Base-by-base conservation (phyloP, 1,139 yeast genomes). In the Suhomyces maxii region DNA sequence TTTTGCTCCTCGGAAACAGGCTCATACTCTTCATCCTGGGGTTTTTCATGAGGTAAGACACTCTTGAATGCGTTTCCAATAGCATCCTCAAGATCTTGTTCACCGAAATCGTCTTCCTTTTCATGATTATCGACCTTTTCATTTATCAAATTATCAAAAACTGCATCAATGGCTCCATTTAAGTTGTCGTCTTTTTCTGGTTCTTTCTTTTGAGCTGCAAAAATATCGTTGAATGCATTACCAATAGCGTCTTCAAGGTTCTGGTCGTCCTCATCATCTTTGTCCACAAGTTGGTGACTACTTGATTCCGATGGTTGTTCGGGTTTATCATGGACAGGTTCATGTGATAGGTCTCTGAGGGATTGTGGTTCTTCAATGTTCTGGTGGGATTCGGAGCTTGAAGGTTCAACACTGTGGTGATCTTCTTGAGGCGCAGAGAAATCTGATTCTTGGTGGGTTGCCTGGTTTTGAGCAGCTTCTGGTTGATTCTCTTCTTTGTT, bases 31-130 rank as follows among this genome's bases (percentile, higher is more conserved):
- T 18, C 41, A 25, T 36, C 46, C 42, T 31, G 42, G 40, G 11
- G 37, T 9, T 32, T 28, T 33, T 42, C 23, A 11, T 41, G 36
- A 4, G 54, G 53, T 25, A 53, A 38, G n/a, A 51, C 49, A 34
- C 53, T 53, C 14, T 48, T 53, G 42, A 55, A 54, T 3, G 70
- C 73, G 49, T 64, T 56, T 6, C 65, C 68, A 26, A 67, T 67
- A 3, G 69, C 72, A 33, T 57, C 62, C 62, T 63, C 68, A 14
- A 55, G 44, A 33, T 57, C 60, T 6, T 54, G 57, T 6, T 48
- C 47, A 4, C 31, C 25, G 11, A 13, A 7, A 14, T 12, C 8
- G 8, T 39, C 40, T 9, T 36, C 30, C 10, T 26, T 14, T 8
- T 34, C 25, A n/a, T 7, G 34, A 18, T n/a, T 10, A 7, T 14